Evolutionary conservation across 139 green algal genomes (phyloP).

Genomic region (Chlamydomonas asymmetrica): DNA sequence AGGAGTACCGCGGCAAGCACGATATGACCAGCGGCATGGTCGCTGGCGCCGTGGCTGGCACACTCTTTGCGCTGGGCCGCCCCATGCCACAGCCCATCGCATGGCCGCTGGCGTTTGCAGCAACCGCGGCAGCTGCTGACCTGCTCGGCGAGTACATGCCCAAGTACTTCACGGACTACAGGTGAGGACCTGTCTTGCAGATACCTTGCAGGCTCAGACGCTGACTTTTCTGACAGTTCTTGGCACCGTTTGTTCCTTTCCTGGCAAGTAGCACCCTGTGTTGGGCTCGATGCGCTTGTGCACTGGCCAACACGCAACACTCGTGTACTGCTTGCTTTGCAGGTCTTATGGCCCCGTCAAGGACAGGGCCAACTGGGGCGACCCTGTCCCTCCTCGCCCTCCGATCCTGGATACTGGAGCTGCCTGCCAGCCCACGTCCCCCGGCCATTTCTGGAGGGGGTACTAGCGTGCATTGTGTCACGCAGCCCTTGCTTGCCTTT

Average conservation of each 20-base stretch:
- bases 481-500: too few relatives aligned
- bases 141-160: conserved; percentile 36
- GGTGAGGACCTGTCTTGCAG: neutral
- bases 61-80: conserved; percentile 22
- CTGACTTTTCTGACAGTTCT: neutral
- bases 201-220: neutral
- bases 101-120: conserved; percentile 41
- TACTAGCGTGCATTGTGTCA: conserved; percentile 3
- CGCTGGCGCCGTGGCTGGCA: conserved; percentile 31
- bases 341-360: conserved; percentile 43
- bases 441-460: conserved; percentile 28
- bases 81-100: conserved; percentile 47
- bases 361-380: conserved; percentile 40
- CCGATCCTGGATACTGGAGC: conserved; percentile 44
- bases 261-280: neutral
- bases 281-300: neutral
- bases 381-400: conserved; percentile 39
- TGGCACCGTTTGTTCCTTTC: neutral
- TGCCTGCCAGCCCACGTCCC: conserved; percentile 14
- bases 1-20: conserved; percentile 34
- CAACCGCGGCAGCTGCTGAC: conserved; percentile 15
- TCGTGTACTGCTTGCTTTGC: neutral
- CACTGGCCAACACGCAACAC: neutral
- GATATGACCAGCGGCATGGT: conserved; percentile 38
- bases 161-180: conserved; percentile 32